Evolutionary conservation across 2,329 filamentous ascomycete species (phyloP).

Genomic region (Paracamarosporium sp.): DNA sequence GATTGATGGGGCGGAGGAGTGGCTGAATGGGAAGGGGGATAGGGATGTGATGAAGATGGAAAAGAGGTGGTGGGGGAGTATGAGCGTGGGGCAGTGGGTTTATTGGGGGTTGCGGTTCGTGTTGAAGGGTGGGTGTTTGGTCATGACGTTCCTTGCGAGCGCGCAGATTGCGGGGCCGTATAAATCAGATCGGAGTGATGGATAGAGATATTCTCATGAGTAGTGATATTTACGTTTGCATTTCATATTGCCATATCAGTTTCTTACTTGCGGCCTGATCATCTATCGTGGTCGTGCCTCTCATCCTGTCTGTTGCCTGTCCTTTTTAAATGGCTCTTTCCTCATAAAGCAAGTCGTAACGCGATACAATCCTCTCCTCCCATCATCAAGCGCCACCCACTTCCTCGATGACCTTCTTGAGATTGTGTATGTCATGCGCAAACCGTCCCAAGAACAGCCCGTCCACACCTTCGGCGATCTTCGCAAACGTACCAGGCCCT

Average conservation of each 20-base stretch:
- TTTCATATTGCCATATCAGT: neutral
- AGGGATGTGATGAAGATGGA: neutral
- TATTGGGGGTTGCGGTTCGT: slow-evolving; percentile 17
- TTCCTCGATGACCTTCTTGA: slow-evolving; percentile 75
- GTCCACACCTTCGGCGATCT: slow-evolving; percentile 73
- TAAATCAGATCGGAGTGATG: neutral
- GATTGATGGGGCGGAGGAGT: slow-evolving; percentile 4
- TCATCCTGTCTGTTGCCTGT: neutral
- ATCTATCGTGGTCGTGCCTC: no score
- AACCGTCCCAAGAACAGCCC: slow-evolving; percentile 84
- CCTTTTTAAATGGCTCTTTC: neutral
- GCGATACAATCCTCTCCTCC: neutral
- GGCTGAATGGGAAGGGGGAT: slow-evolving; percentile 14
- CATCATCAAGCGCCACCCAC: slow-evolving; percentile 57
- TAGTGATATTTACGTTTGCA: neutral
- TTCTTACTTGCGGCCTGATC: no score
- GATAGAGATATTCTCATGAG: neutral
- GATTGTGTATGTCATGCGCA: slow-evolving; percentile 75
- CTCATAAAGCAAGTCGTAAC: neutral
- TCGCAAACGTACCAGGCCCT: slow-evolving; percentile 76
- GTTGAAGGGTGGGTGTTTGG: slow-evolving; percentile 17
- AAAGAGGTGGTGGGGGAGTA: slow-evolving; percentile 10
- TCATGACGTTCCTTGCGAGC: slow-evolving; percentile 23
- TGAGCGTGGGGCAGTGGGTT: slow-evolving; percentile 12
- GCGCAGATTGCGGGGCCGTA: slow-evolving; percentile 24